Evolutionary conservation across 2,329 filamentous ascomycete genomes (phyloP).

Genomic region (Penicillium oxalicum): DNA sequence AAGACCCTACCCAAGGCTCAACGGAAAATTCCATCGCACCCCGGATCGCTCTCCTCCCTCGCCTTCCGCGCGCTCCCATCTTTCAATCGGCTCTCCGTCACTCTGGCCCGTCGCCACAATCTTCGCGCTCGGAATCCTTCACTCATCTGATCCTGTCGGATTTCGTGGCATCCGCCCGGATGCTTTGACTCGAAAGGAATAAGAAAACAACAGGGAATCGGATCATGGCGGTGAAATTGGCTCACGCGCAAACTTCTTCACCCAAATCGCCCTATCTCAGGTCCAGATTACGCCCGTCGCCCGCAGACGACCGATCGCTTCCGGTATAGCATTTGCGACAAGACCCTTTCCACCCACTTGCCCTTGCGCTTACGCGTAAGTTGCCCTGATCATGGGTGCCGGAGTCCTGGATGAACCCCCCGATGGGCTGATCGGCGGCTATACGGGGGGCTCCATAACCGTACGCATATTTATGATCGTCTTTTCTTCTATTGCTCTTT

Average conservation of each 20-base stretch:
- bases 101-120: too few species aligned
- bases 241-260: slow-evolving; percentile 5
- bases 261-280: slow-evolving; percentile 5
- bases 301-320: not conserved
- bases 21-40: too few species aligned
- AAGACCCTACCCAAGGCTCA: too few species aligned
- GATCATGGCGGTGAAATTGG: slow-evolving; percentile 14
- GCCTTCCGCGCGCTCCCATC: not conserved
- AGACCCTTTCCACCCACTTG: not conserved
- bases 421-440: slow-evolving; percentile 26
- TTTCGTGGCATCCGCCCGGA: slow-evolving; percentile 6
- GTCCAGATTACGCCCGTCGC: slow-evolving; percentile 1
- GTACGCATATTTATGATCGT: slow-evolving; percentile 28
- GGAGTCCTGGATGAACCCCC: slow-evolving; percentile 18
- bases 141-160: not conserved
- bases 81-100: too few species aligned
- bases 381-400: slow-evolving; percentile 4
- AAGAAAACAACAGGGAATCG: not conserved
- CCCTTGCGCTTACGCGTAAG: not conserved
- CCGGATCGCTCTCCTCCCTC: not conserved
- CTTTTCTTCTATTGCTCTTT: slow-evolving; percentile 37
- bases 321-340: not conserved
- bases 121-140: not conserved
- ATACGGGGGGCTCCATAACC: slow-evolving; percentile 17
- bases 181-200: not conserved